These are phyloP conservation scores for Chlorella variabilis DNA, from an alignment of 163 green algal species.

Conservation along the genomic window DNA sequence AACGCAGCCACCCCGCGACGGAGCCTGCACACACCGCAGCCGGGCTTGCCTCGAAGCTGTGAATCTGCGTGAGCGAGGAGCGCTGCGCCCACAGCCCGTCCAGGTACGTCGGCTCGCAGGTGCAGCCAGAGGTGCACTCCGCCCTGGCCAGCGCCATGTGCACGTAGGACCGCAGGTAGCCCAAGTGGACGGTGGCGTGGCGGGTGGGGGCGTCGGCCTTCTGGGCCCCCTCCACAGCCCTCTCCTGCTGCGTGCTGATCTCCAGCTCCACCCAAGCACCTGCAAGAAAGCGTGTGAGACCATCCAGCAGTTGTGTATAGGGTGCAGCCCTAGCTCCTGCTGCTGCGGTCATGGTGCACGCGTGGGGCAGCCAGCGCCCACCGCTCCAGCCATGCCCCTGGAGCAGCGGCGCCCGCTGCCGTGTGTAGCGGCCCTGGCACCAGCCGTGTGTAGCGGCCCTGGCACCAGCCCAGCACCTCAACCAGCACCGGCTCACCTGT, in stretches of 20 bases:
- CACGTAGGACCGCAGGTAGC: conserved; percentile 8
- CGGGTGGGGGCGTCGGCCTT: no score
- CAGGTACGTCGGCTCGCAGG: background rate
- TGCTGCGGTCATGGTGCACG: no score
- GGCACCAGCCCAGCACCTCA: no score
- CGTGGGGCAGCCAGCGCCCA: no score
- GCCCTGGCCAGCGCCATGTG: background rate
- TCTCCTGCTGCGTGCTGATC: background rate
- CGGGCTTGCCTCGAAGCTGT: conserved; percentile 2
- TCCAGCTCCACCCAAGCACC: conserved; percentile 15
- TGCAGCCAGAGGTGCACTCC: conserved; percentile 1
- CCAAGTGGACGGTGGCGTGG: background rate
- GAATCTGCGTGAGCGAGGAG: background rate
- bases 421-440: no score
- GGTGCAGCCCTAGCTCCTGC: no score
- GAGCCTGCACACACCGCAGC: no score
- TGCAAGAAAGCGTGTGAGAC: no score
- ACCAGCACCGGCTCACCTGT: background rate
- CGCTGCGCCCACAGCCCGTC: background rate
- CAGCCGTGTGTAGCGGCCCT: no score
- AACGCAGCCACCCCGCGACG: background rate
- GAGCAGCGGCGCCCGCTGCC: no score
- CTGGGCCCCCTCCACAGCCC: background rate
- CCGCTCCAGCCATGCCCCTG: no score
- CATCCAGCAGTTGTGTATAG: no score